Evolutionary conservation across 495 filamentous ascomycete genomes (phyloP).

Genomic region (Neurospora tetrasperma): DNA sequence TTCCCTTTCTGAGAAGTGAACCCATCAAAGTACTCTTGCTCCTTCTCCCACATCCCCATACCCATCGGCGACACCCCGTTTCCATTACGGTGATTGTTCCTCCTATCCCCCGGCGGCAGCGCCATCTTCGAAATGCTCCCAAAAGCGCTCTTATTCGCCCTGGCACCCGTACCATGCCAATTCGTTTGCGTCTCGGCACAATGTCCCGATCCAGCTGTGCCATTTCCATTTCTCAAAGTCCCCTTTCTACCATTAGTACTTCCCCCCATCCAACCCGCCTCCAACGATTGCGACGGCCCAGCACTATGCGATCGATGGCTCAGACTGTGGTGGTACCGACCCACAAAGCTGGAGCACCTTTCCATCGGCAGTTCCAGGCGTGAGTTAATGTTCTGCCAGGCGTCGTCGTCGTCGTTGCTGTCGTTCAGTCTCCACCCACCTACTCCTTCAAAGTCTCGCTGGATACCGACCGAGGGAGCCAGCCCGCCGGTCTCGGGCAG

Average conservation of each 20-base stretch:
- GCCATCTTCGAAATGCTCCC: not conserved
- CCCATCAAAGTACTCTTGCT: not conserved
- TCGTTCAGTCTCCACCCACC: conserved; percentile 62
- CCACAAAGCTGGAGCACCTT: conserved; percentile 32
- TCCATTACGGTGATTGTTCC: not conserved
- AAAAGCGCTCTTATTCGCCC: not conserved
- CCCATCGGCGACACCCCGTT: not conserved
- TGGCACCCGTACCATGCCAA: not conserved
- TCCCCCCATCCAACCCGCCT: not conserved
- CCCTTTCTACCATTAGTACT: not conserved
- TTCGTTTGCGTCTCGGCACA: not conserved
- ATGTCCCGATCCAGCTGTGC: not conserved
- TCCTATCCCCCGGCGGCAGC: not conserved
- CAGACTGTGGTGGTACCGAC: conserved; percentile 14
- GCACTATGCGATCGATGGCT: conserved; percentile 27
- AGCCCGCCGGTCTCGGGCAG: conserved; percentile 24
- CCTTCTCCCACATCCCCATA: not conserved
- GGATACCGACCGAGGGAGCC: conserved; percentile 32
- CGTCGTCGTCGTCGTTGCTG: conserved; percentile 46
- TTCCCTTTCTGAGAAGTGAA: not conserved
- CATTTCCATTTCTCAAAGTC: not conserved
- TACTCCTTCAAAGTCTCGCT: conserved; percentile 76
- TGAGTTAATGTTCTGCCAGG: conserved; percentile 67
- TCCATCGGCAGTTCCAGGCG: conserved; percentile 63
- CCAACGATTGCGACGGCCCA: conserved; percentile 6